Percentiles rank a stretch among this genome's conserved stretches.
Conservation (phyloP, 2,329 filamentous ascomycete genomes). For the Aspergillus sp. region DNA sequence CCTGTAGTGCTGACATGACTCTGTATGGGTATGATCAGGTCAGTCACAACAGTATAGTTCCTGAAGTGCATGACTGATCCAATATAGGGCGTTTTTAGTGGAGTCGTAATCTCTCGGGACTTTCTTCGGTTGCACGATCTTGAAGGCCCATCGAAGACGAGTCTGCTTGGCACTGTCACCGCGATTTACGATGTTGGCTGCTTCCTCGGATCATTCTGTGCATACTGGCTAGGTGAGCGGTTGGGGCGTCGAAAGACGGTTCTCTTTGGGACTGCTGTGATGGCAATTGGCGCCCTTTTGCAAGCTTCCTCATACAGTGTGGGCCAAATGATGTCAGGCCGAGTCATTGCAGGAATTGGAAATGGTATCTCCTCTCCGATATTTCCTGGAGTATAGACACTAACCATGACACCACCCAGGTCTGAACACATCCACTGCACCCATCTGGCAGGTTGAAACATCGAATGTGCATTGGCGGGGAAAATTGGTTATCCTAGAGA, state of each 20-base stretch:
- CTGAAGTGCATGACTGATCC: background rate
- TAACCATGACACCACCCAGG: conserved; percentile 24
- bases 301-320: conserved; percentile 49
- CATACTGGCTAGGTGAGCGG: conserved; percentile 44
- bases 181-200: conserved; percentile 18
- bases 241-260: conserved; percentile 47
- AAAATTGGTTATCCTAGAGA: conserved; percentile 51
- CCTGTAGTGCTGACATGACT: conserved; percentile 25
- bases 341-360: conserved; percentile 50
- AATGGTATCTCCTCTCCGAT: conserved; percentile 38
- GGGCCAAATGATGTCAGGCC: conserved; percentile 53
- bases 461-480: conserved; percentile 41
- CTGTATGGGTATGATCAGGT: conserved; percentile 26
- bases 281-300: conserved; percentile 50
- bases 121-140: conserved; percentile 10
- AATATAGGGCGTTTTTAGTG: conserved; percentile 11
- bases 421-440: conserved; percentile 53
- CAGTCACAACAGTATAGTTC: background rate
- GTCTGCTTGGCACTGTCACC: conserved; percentile 12
- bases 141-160: conserved; percentile 6
- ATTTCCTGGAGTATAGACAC: background rate
- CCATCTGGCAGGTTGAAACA: conserved; percentile 30
- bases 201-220: conserved; percentile 49
- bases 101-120: conserved; percentile 11
- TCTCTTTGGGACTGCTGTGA: conserved; percentile 42